These are phyloP conservation scores for Coccomyxa sp. DNA, from an alignment of 139 green algal species.

Conservation along the genomic window DNA sequence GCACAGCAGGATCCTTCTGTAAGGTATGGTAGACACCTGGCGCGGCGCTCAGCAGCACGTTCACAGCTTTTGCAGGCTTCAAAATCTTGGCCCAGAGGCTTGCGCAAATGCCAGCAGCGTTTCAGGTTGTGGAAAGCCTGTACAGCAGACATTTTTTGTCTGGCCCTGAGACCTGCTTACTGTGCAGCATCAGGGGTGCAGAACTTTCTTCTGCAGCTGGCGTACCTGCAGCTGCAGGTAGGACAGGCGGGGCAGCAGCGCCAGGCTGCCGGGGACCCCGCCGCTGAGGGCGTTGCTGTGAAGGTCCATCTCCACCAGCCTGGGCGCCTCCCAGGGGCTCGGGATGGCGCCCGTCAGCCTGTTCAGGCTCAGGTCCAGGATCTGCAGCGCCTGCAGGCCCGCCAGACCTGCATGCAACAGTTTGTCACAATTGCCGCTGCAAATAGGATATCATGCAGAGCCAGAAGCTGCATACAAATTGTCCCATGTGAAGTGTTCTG, in stretches of 20 bases:
- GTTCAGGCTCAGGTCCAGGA: conserved; percentile 1
- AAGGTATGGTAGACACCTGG: background rate
- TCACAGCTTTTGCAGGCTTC: background rate
- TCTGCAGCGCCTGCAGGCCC: background rate
- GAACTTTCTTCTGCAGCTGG: background rate
- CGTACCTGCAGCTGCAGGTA: background rate
- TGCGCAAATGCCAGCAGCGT: background rate
- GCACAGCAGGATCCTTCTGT: background rate
- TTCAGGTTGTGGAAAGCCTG: background rate
- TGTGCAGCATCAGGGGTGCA: background rate
- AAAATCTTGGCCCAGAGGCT: background rate
- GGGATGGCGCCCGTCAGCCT: conserved; percentile 12
- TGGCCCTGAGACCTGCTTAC: background rate
- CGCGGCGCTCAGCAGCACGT: background rate
- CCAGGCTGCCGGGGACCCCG: background rate
- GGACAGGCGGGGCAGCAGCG: background rate
- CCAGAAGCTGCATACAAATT: background rate
- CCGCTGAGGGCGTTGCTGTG: conserved; percentile 4
- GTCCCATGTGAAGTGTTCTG: background rate
- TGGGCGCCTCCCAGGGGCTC: background rate
- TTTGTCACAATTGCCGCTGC: background rate
- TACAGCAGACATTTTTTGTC: background rate
- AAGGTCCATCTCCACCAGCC: conserved; percentile 10
- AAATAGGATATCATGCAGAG: background rate
- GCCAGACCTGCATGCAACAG: background rate